Conservation (phyloP, 2,329 filamentous ascomycete species). For the Microsporum audouinii region DNA sequence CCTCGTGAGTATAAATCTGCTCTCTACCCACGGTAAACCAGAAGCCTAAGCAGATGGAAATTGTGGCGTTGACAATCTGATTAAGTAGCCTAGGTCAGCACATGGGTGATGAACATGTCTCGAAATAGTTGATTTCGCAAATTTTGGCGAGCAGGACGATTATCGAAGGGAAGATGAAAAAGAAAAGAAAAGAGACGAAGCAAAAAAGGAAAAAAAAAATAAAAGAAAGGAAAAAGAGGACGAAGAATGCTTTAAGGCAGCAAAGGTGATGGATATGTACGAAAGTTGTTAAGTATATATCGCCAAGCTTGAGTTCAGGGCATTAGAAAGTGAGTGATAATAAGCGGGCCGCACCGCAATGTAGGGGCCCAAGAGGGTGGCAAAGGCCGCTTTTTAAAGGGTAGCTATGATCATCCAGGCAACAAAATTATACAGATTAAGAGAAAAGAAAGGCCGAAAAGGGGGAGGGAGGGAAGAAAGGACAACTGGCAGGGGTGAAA, state of each 20-base stretch:
- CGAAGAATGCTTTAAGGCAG: neutral
- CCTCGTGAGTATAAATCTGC: neutral
- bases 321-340: neutral
- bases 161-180: neutral
- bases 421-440: neutral
- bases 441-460: neutral
- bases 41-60: neutral
- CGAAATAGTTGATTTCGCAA: neutral
- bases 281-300: neutral
- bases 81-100: neutral
- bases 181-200: neutral
- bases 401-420: neutral
- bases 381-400: neutral
- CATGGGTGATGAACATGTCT: neutral
- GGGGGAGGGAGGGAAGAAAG: neutral
- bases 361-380: slow-evolving; percentile 2
- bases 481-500: neutral
- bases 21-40: neutral
- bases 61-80: neutral
- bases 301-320: slow-evolving; percentile 1
- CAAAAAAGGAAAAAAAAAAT: neutral
- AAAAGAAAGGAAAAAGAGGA: neutral
- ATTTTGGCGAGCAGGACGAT: neutral
- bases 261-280: neutral
- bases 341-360: slow-evolving; percentile 1